Percentiles rank a stretch among this genome's conserved stretches.
phyloP scores from a whole-genome alignment of 352 stramenopile species.

The Paralagenidium karlingii region DNA sequence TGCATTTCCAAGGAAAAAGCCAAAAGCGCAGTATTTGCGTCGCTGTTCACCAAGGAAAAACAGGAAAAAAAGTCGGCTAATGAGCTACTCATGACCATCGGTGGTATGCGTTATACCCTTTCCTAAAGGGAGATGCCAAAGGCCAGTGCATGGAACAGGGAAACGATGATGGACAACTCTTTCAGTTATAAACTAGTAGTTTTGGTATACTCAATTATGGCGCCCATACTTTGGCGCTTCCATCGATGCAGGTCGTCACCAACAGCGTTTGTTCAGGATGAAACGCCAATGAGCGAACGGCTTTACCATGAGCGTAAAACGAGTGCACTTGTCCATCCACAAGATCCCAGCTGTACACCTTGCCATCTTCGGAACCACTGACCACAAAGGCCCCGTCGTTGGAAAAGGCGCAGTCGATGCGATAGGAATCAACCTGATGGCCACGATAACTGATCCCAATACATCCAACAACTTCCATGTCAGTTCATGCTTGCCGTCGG shows the following conservation, averaged over 20 bases:
- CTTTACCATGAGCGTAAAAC: constrained; percentile 45
- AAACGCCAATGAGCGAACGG: constrained; percentile 40
- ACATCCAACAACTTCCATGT: too few relatives aligned
- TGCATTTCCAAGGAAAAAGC: constrained; percentile 57
- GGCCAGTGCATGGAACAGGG: too few relatives aligned
- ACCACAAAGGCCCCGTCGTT: constrained; percentile 48
- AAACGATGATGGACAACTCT: too few relatives aligned
- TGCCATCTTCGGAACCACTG: constrained; percentile 65
- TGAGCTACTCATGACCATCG: constrained; percentile 77
- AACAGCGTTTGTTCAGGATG: constrained; percentile 58
- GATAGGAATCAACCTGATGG: constrained; percentile 49
- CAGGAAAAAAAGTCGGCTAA: constrained; percentile 57
- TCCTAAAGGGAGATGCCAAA: too few relatives aligned
- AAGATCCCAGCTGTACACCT: constrained; percentile 53
- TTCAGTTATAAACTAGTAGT: constrained; percentile 1
- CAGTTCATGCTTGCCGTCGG: too few relatives aligned
- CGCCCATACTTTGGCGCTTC: constrained; percentile 60
- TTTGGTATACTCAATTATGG: neutral
- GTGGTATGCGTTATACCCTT: constrained; percentile 71
- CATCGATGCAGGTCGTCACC: constrained; percentile 43
- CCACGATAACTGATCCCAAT: constrained; percentile 51
- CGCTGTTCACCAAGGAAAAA: constrained; percentile 61
- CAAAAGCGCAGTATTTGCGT: constrained; percentile 70
- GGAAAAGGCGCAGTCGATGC: constrained; percentile 54
- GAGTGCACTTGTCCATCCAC: constrained; percentile 19